Evolutionary conservation across 139 green algal genomes (phyloP).

Genomic region (Pleodorina starrii): DNA sequence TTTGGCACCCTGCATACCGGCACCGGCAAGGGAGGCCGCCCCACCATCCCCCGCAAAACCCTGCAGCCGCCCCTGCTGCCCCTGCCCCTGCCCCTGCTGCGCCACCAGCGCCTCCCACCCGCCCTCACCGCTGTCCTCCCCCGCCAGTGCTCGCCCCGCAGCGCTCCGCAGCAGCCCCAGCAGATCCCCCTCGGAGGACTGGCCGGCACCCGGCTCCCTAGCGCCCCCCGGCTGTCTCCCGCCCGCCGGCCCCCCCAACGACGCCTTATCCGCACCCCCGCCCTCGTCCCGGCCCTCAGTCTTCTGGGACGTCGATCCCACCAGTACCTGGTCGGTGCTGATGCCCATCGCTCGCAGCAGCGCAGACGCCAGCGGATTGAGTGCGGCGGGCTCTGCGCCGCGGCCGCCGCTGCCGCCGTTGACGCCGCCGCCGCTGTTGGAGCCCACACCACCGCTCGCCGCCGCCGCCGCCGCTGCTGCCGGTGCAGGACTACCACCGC

Average conservation of each 20-base stretch:
- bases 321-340: background rate
- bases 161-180: background rate
- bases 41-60: background rate
- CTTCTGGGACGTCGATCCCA: no score
- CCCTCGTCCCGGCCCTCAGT: no score
- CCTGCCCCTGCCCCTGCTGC: background rate
- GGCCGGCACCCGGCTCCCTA: no score
- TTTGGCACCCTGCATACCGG: no score
- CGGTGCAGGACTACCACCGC: no score
- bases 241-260: no score
- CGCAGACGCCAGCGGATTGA: background rate
- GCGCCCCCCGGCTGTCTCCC: background rate
- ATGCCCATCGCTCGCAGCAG: background rate
- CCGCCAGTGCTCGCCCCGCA: background rate
- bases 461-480: no score
- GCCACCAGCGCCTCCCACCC: background rate
- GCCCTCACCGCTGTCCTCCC: background rate
- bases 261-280: background rate
- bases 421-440: no score
- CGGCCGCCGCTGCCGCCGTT: background rate
- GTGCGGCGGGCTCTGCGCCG: background rate
- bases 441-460: background rate
- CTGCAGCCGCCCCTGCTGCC: background rate
- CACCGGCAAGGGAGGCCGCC: no score
- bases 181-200: background rate